phyloP scores from a whole-genome alignment of 345 rosid species.

The Eucalyptus dawsonii region DNA sequence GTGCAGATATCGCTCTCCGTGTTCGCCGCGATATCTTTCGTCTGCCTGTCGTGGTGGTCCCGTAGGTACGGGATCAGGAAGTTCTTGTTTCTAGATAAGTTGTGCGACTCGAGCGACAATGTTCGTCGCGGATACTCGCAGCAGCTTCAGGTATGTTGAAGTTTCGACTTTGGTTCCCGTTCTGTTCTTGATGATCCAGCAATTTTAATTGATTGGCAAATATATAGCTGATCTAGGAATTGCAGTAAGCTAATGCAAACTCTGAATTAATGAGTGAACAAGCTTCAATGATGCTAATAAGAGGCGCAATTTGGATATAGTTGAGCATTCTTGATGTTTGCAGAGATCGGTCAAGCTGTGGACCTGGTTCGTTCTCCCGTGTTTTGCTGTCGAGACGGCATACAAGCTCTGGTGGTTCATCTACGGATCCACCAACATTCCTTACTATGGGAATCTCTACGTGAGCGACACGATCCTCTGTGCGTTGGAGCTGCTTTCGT shows the following conservation, averaged over 20 bases:
- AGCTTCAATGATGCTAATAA: not conserved
- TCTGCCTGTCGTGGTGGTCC: constrained; percentile 52
- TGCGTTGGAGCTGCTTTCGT: constrained; percentile 61
- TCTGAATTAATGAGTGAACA: not conserved
- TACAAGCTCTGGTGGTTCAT: constrained; percentile 93
- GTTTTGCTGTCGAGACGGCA: constrained; percentile 48
- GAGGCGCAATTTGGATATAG: not conserved
- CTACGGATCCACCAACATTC: constrained; percentile 48
- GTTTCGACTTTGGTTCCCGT: not conserved
- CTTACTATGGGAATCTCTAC: constrained; percentile 36
- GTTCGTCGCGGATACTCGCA: constrained; percentile 42
- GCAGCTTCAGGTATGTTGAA: constrained; percentile 40
- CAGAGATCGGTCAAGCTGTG: constrained; percentile 72
- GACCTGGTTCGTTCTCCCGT: constrained; percentile 59
- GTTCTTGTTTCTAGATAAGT: constrained; percentile 69
- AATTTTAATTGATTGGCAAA: not conserved
- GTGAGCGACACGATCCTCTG: constrained; percentile 42
- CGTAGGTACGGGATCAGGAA: constrained; percentile 55
- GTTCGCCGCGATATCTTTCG: constrained; percentile 56
- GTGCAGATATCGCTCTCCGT: constrained; percentile 68
- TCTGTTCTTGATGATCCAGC: not conserved
- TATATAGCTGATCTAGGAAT: not conserved
- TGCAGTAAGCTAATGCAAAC: not conserved
- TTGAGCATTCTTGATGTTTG: not conserved
- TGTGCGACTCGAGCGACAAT: constrained; percentile 34